Conservation (phyloP, 345 rosid species). For the Raphanus sativus region DNA sequence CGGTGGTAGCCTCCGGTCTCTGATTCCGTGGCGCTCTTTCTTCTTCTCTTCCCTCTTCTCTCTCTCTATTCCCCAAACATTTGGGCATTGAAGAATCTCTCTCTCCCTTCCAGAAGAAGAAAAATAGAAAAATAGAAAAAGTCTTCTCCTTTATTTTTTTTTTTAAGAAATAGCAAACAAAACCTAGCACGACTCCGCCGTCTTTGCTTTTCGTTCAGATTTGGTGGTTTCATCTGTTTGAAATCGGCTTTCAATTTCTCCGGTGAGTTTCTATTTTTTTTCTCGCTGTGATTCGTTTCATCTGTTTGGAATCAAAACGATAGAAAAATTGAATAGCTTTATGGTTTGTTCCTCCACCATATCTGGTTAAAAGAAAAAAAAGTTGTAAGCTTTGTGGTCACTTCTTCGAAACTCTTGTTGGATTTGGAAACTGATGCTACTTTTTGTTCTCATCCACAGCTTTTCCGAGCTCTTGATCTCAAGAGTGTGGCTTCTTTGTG, state of each 20-base stretch:
- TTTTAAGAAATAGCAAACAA: conserved; percentile 22
- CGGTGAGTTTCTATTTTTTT: conserved; percentile 11
- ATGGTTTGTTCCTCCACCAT: not conserved
- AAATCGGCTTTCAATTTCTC: conserved; percentile 8
- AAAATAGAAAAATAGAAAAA: not conserved
- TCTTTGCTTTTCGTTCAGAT: conserved; percentile 35
- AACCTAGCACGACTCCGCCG: conserved; percentile 59
- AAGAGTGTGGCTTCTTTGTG: conserved; percentile 14
- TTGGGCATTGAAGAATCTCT: not conserved
- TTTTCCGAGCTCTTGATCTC: not conserved
- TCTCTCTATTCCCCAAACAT: not conserved
- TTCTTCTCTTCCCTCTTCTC: not conserved
- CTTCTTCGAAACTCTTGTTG: not conserved
- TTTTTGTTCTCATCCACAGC: conserved; percentile 18
- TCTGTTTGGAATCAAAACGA: not conserved
- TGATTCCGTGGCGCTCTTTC: conserved; percentile 6
- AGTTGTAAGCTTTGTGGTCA: conserved; percentile 4
- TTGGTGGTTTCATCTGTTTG: not conserved
- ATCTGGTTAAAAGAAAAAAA: not conserved
- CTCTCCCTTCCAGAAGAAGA: conserved; percentile 20
- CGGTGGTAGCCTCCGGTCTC: conserved; percentile 39
- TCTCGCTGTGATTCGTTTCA: not conserved
- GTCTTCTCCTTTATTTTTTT: conserved; percentile 25
- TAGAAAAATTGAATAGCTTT: conserved; percentile 12
- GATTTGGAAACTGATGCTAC: conserved; percentile 3